phyloP scores from a whole-genome alignment of 2,329 filamentous ascomycete genomes.

The Fusarium sp. region DNA sequence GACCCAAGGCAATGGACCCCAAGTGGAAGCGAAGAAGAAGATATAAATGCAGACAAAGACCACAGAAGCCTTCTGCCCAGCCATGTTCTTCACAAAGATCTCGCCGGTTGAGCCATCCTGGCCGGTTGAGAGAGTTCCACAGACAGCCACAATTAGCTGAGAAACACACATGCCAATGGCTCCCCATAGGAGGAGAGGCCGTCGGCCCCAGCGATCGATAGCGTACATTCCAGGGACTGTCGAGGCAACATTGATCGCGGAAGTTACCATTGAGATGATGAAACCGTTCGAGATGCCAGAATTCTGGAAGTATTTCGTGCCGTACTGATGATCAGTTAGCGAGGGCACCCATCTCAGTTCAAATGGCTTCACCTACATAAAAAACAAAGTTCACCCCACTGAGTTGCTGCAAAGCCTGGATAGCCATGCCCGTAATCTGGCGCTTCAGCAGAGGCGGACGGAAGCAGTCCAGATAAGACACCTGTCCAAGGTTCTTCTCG shows the following conservation, averaged over 20 bases:
- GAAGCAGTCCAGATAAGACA: background rate
- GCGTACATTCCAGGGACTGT: slow-evolving; percentile 79
- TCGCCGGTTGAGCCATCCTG: slow-evolving; percentile 52
- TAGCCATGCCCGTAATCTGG: slow-evolving; percentile 22
- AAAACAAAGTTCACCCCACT: slow-evolving; percentile 76
- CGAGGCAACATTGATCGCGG: slow-evolving; percentile 78
- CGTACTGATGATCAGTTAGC: slow-evolving; percentile 52
- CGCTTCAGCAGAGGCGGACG: background rate
- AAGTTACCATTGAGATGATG: slow-evolving; percentile 77
- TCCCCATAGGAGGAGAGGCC: slow-evolving; percentile 74
- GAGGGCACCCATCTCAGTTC: no score
- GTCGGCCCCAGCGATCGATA: slow-evolving; percentile 76
- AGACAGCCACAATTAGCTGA: slow-evolving; percentile 50
- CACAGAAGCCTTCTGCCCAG: slow-evolving; percentile 66
- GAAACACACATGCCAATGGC: slow-evolving; percentile 75
- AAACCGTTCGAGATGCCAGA: slow-evolving; percentile 75
- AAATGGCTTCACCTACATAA: slow-evolving; percentile 50
- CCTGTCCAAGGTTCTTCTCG: background rate
- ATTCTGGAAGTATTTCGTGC: slow-evolving; percentile 76
- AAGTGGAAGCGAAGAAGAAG: slow-evolving; percentile 79
- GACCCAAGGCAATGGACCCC: slow-evolving; percentile 64
- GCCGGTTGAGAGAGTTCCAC: slow-evolving; percentile 65
- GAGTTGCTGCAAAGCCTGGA: slow-evolving; percentile 70
- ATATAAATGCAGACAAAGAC: slow-evolving; percentile 77
- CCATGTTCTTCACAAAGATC: slow-evolving; percentile 47